Evolutionary conservation across 1,139 yeast species (phyloP).

Genomic region (Candida mesenterica): DNA sequence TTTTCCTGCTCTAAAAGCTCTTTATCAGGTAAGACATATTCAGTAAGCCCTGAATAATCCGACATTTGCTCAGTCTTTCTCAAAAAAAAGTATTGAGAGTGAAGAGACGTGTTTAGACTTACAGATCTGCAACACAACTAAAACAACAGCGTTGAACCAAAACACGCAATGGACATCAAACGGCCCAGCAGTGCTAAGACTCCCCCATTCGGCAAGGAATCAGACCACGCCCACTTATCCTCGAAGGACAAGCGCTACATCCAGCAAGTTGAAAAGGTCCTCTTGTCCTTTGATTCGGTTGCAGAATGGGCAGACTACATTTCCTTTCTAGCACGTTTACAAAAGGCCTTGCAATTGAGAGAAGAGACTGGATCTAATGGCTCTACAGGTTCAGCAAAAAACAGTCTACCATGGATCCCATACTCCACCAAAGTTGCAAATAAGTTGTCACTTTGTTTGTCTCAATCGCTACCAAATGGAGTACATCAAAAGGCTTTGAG

Average conservation of each 20-base stretch:
- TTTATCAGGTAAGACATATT: too few relatives aligned
- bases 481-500: conserved; percentile 88
- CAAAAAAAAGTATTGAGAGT: too few relatives aligned
- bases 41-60: too few relatives aligned
- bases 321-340: conserved; percentile 75
- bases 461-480: conserved; percentile 85
- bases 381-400: conserved; percentile 26
- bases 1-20: too few relatives aligned
- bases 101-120: background rate
- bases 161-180: background rate
- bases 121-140: background rate
- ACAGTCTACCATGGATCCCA: conserved; percentile 48
- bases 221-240: conserved; percentile 16
- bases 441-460: conserved; percentile 62
- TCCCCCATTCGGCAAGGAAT: background rate
- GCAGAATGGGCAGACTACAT: conserved; percentile 99
- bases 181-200: background rate
- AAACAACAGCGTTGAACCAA: background rate
- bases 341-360: conserved; percentile 56
- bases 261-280: conserved; percentile 67
- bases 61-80: too few relatives aligned
- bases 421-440: conserved; percentile 41
- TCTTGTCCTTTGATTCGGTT: conserved; percentile 76
- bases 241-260: conserved; percentile 69
- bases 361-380: conserved; percentile 20